Conservation (phyloP, 2,329 filamentous ascomycete species). For the Curvularia sp. region DNA sequence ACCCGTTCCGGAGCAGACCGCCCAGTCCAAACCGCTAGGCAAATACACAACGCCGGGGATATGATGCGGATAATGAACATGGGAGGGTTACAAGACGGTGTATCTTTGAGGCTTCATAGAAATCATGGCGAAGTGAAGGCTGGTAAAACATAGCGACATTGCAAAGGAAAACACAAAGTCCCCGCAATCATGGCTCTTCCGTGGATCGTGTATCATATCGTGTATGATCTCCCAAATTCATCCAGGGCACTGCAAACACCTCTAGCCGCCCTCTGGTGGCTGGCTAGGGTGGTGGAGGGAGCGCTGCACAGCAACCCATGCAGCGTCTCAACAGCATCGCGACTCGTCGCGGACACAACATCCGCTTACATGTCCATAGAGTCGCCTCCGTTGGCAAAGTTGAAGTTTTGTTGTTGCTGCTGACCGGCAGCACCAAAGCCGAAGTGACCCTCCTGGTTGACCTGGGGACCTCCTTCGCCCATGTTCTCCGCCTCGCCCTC, state of each 20-base stretch:
- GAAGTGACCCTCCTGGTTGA: conserved; percentile 77
- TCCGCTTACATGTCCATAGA: conserved; percentile 74
- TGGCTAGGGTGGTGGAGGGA: conserved; percentile 12
- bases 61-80: conserved; percentile 50
- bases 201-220: conserved; percentile 39
- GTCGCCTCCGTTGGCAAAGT: conserved; percentile 82
- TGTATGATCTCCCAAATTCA: conserved; percentile 29
- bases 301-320: conserved; percentile 14
- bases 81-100: conserved; percentile 53
- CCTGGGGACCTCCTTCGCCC: conserved; percentile 77
- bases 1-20: conserved; percentile 26
- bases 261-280: conserved; percentile 19
- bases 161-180: conserved; percentile 30
- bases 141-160: conserved; percentile 33
- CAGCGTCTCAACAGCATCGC: conserved; percentile 15
- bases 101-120: conserved; percentile 51
- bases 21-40: conserved; percentile 34
- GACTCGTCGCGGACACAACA: conserved; percentile 9
- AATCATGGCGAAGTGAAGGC: conserved; percentile 44
- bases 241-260: conserved; percentile 21
- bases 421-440: conserved; percentile 72
- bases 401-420: conserved; percentile 81
- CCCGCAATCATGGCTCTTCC: conserved; percentile 27
- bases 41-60: conserved; percentile 51
- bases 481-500: conserved; percentile 81